Evolutionary conservation across 192 early-diverging fungal genomes (phyloP), one percentile per base, ranked within the genome.

Genomic region (Podila clonocystis): DNA sequence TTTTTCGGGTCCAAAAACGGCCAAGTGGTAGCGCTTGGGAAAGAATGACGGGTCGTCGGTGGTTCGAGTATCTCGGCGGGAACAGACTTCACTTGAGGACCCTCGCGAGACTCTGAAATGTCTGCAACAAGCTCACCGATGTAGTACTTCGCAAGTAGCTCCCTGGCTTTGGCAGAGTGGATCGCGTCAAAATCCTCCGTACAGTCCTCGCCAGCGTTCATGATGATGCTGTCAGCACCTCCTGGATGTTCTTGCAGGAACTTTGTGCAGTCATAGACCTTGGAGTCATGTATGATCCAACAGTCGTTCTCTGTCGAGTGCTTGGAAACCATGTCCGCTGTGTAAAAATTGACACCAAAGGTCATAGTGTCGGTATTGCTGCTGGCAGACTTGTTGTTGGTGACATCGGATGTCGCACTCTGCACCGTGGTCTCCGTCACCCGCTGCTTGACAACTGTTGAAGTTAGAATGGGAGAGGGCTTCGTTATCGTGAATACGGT

Each of bases 141-240:
- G 58, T 87, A 83, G 67, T 92, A 90, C 12, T 85, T 76, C 73
- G 88, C 84, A 63, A 98, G 87, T 73, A 94, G 68, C 0, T 93
- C 90, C 50, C 85, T 89, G 5, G 95, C 95, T 69, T 94, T 95
- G 64, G 90, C 87, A 19, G 94, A 95, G 89, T 98, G 95, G 24
- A 96, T 95, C 69, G 94, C 95, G 67, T 95, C 94, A 83, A 98
- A 98, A 19, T 94, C 95, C 62, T 96, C 94, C 17, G 93, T 93
- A 48, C 91, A 91, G 68, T 98, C 95, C 58, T 82, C 85, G 68
- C 96, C 95, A 24, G 92, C 95, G 50, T 88, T 84, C 83, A 96
- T 94, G 26, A 91, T 65, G 58, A 98, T 91, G 38, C 95, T 94
- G 67, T 96, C 94, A 70, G 91, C 91, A 58, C 97, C 97, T 72